These are phyloP conservation scores for Penicillium herquei DNA, from an alignment of 495 filamentous ascomycete genomes.

Conservation along the genomic window DNA sequence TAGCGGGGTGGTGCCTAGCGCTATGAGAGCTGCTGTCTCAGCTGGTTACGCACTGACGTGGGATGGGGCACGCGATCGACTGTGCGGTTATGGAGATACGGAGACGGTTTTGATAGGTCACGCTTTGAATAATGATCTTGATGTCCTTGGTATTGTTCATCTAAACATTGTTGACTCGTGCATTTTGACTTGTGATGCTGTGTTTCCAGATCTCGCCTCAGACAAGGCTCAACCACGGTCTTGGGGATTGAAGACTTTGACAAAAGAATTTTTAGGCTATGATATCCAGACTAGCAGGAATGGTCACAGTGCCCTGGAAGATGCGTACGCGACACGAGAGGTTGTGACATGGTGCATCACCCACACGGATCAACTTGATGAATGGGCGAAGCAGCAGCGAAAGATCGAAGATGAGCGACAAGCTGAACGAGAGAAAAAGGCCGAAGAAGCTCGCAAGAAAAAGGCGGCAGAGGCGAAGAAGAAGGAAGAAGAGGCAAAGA, in stretches of 20 bases:
- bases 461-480: not conserved
- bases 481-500: not conserved
- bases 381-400: constrained; percentile 9
- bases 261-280: constrained; percentile 25
- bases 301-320: constrained; percentile 41
- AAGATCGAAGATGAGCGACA: constrained; percentile 5
- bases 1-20: constrained; percentile 34
- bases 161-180: constrained; percentile 38
- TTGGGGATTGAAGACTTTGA: constrained; percentile 33
- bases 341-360: constrained; percentile 36
- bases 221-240: constrained; percentile 7
- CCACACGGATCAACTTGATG: constrained; percentile 20
- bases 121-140: constrained; percentile 41
- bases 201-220: constrained; percentile 7
- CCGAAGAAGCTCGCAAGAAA: not conserved
- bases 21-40: constrained; percentile 29
- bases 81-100: constrained; percentile 38
- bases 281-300: constrained; percentile 30
- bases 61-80: constrained; percentile 33
- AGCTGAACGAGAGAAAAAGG: constrained; percentile 8
- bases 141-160: constrained; percentile 44
- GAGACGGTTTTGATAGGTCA: constrained; percentile 49
- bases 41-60: constrained; percentile 36
- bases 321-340: constrained; percentile 39
- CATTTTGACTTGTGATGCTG: constrained; percentile 26